These are phyloP conservation scores for Sugiyamaella grinbergsii DNA, from an alignment of 1,139 yeast species.

Conservation along the genomic window DNA sequence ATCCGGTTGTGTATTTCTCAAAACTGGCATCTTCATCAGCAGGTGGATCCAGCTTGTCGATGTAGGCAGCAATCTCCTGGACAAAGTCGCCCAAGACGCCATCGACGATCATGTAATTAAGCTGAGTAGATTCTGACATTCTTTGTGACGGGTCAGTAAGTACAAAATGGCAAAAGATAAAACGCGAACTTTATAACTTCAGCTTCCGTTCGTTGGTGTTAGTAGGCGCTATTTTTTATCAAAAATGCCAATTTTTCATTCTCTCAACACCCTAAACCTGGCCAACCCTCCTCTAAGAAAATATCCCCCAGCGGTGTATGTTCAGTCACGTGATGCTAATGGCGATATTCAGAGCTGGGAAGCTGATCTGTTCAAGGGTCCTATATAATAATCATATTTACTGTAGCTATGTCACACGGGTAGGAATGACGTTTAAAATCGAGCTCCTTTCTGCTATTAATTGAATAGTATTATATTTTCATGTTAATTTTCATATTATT, in stretches of 20 bases:
- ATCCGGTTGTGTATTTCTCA: slow-evolving; percentile 33
- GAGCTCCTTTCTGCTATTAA: no score
- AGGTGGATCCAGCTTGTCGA: slow-evolving; percentile 42
- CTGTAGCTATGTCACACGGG: no score
- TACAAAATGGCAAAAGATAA: background rate
- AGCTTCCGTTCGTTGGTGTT: no score
- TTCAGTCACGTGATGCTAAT: no score
- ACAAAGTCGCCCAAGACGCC: slow-evolving; percentile 45
- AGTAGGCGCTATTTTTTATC: background rate
- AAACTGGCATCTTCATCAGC: slow-evolving; percentile 29
- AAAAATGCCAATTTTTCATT: slow-evolving; percentile 1
- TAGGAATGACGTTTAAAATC: no score
- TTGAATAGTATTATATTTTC: no score
- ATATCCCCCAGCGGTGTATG: background rate
- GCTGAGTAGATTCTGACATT: slow-evolving; percentile 18
- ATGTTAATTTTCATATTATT: no score
- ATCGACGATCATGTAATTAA: slow-evolving; percentile 41
- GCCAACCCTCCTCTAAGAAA: background rate
- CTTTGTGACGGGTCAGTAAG: background rate
- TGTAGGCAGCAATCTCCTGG: slow-evolving; percentile 44
- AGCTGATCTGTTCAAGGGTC: no score
- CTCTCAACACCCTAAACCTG: background rate
- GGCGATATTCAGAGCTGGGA: no score
- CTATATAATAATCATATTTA: no score
- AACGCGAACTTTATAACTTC: slow-evolving; percentile 4